Conservation (phyloP, 257 asterid genomes). For the Apocynum venetum region DNA sequence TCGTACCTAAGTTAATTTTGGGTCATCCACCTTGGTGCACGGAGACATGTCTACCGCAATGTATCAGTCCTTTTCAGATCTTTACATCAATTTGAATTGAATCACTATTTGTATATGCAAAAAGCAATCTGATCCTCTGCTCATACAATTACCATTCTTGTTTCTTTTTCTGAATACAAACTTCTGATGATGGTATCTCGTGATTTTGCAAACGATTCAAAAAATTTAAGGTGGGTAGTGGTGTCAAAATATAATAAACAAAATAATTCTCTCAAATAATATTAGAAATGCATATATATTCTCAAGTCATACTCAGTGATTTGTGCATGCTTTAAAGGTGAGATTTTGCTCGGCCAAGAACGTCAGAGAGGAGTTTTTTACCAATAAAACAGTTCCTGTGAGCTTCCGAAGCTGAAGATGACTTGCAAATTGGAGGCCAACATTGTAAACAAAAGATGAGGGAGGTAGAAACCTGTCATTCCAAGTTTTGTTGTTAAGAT, state of each 20-base stretch:
- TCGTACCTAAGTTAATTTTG: neutral
- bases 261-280: neutral
- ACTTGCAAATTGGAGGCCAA: neutral
- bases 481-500: neutral
- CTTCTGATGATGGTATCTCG: neutral
- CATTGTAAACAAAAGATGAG: neutral
- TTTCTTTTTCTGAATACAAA: neutral
- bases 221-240: neutral
- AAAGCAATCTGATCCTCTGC: neutral
- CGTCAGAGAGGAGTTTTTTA: constrained; percentile 56
- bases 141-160: neutral
- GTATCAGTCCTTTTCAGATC: neutral
- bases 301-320: neutral
- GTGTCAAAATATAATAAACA: neutral
- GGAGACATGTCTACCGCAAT: no score
- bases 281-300: neutral
- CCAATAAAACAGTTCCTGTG: constrained; percentile 54
- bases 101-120: neutral
- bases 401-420: constrained; percentile 39
- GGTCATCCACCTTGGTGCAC: neutral
- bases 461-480: neutral
- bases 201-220: no score
- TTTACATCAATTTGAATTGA: neutral
- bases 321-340: constrained; percentile 41
- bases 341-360: constrained; percentile 64